These are phyloP conservation scores for Aspergillus asperescens DNA, from an alignment of 495 filamentous ascomycete genomes.

Conservation along the genomic window DNA sequence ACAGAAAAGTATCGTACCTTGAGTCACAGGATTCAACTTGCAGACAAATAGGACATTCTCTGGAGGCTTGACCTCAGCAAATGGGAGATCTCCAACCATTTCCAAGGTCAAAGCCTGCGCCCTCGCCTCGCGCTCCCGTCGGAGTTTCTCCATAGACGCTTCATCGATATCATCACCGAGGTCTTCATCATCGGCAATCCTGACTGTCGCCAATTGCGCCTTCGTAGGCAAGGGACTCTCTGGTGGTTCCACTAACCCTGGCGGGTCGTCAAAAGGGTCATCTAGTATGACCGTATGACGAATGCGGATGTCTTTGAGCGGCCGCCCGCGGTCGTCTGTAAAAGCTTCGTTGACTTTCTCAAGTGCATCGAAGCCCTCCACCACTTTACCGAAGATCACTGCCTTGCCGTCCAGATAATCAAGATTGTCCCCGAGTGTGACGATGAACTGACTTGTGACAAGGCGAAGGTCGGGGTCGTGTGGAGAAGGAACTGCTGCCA, in stretches of 20 bases:
- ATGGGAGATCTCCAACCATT: slow-evolving; percentile 96
- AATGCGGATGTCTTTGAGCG: slow-evolving; percentile 87
- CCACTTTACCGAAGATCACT: slow-evolving; percentile 90
- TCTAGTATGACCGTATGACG: slow-evolving; percentile 86
- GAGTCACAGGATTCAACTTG: slow-evolving; percentile 95
- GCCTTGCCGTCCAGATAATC: slow-evolving; percentile 88
- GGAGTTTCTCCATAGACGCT: slow-evolving; percentile 68
- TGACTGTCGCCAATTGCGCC: slow-evolving; percentile 82
- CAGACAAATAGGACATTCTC: slow-evolving; percentile 98
- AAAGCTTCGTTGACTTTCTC: slow-evolving; percentile 92
- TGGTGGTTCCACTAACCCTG: slow-evolving; percentile 66
- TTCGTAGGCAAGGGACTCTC: slow-evolving; percentile 76
- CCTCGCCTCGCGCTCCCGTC: slow-evolving; percentile 85
- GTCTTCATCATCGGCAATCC: slow-evolving; percentile 85
- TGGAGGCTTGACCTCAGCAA: slow-evolving; percentile 95
- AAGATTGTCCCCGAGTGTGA: slow-evolving; percentile 80
- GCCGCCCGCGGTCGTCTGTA: slow-evolving; percentile 75
- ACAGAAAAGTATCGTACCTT: slow-evolving; percentile 40
- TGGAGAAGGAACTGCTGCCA: slow-evolving; percentile 77
- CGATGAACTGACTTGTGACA: slow-evolving; percentile 83
- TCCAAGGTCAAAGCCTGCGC: slow-evolving; percentile 93
- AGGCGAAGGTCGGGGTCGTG: slow-evolving; percentile 74
- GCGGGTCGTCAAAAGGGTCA: slow-evolving; percentile 79
- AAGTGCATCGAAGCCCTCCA: slow-evolving; percentile 85
- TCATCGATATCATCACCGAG: slow-evolving; percentile 72